These are phyloP conservation scores for Mycena crocata DNA, from an alignment of 768 basidiomycete species.

Conservation along the genomic window DNA sequence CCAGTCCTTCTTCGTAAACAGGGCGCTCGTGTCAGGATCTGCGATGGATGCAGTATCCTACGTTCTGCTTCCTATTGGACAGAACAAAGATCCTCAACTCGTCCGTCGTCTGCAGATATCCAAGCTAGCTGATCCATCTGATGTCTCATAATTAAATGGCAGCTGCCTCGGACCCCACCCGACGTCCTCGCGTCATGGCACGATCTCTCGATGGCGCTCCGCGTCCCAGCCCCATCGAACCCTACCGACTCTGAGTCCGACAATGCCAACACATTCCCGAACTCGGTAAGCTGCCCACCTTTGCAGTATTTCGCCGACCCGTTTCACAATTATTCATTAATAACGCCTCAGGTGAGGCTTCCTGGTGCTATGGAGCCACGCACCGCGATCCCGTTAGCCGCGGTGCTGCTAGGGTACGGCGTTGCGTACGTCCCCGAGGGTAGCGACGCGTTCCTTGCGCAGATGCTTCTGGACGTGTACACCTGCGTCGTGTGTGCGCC, in stretches of 20 bases:
- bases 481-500: constrained; percentile 47
- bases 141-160: not conserved
- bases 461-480: constrained; percentile 63
- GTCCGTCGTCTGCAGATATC: constrained; percentile 8
- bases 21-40: constrained; percentile 20
- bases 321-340: too few species aligned
- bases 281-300: too few species aligned
- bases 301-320: too few species aligned
- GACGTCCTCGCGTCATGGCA: constrained; percentile 20
- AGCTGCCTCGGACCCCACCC: constrained; percentile 35
- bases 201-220: constrained; percentile 37
- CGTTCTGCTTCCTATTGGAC: constrained; percentile 9
- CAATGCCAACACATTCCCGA: too few species aligned
- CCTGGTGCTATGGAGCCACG: constrained; percentile 39
- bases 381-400: constrained; percentile 64
- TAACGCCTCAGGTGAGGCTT: too few species aligned
- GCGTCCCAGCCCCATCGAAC: too few species aligned
- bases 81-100: constrained; percentile 26
- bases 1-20: constrained; percentile 70
- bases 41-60: constrained; percentile 20
- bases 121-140: not conserved
- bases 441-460: constrained; percentile 55
- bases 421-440: constrained; percentile 59
- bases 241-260: too few species aligned
- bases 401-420: constrained; percentile 70